These are phyloP conservation scores for Hypoxylon cercidicola DNA, from an alignment of 495 filamentous ascomycete genomes.

Conservation along the genomic window DNA sequence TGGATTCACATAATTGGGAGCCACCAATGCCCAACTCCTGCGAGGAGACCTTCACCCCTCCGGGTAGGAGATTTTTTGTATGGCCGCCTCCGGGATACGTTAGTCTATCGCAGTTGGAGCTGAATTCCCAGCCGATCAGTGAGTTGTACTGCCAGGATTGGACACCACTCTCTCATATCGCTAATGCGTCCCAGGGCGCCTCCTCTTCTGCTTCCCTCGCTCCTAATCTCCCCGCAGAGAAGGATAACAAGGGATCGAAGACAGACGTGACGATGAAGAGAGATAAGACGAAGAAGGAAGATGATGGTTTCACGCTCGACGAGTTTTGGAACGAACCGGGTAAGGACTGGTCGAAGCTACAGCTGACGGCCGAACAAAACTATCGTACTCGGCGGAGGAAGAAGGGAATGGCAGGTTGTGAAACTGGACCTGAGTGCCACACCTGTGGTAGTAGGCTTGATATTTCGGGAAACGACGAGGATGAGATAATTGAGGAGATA, in stretches of 20 bases:
- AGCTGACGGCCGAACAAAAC: background rate
- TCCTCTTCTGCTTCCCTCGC: background rate
- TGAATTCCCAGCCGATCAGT: too few species aligned
- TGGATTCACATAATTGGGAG: too few species aligned
- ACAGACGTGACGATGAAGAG: background rate
- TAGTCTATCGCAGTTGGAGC: too few species aligned
- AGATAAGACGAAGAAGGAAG: background rate
- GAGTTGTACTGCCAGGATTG: too few species aligned
- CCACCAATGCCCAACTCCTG: too few species aligned
- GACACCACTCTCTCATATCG: background rate
- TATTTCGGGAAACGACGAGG: background rate
- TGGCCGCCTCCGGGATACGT: too few species aligned
- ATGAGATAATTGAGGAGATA: background rate
- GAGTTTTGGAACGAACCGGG: conserved; percentile 22
- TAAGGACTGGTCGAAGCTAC: conserved; percentile 17
- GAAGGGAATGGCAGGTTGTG: background rate
- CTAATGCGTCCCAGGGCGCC: conserved; percentile 2
- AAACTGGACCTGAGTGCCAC: conserved; percentile 27
- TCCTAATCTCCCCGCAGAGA: background rate
- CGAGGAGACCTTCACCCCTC: too few species aligned
- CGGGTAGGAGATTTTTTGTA: too few species aligned
- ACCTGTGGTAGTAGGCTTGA: conserved; percentile 16
- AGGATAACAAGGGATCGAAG: background rate
- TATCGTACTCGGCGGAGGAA: background rate
- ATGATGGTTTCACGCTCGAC: conserved; percentile 8